A percentile compares a stretch with the other conserved stretches of the same genome.
Conservation (phyloP, 257 asterid species). For the Eucommia ulmoides region DNA sequence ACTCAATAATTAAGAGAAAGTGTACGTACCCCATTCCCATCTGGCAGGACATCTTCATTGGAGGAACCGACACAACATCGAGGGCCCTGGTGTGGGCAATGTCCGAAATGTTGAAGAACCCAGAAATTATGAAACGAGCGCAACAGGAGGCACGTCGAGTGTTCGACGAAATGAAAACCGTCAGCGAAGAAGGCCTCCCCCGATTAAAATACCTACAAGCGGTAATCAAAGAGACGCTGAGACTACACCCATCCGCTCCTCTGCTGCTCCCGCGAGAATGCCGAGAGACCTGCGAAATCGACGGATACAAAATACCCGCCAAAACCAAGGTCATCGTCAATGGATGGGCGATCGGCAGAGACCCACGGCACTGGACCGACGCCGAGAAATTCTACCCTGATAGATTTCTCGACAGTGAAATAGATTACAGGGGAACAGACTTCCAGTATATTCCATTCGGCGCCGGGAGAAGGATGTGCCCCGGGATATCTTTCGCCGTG, state of each 20-base stretch:
- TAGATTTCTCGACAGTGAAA: not conserved
- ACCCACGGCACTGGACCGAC: not conserved
- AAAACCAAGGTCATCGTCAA: not conserved
- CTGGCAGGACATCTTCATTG: not conserved
- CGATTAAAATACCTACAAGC: not conserved
- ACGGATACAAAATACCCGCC: not conserved
- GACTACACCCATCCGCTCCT: not conserved
- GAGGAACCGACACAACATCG: not conserved
- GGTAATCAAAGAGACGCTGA: conserved; percentile 1
- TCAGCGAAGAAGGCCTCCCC: not conserved
- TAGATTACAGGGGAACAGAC: not conserved
- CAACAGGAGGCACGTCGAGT: not conserved
- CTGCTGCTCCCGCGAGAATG: not conserved
- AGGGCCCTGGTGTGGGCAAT: not conserved
- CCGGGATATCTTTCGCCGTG: not conserved
- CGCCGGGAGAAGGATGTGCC: conserved; percentile 1
- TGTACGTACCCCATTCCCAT: not conserved
- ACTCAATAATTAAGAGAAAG: too few species aligned
- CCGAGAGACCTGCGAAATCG: not conserved
- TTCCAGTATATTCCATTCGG: not conserved
- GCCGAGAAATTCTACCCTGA: not conserved
- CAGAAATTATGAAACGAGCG: not conserved
- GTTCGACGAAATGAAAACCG: not conserved
- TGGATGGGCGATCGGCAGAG: not conserved
- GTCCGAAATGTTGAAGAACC: not conserved